These are phyloP conservation scores for Cylindrodendrum hubeiense DNA, from an alignment of 2,329 filamentous ascomycete genomes.

Conservation along the genomic window DNA sequence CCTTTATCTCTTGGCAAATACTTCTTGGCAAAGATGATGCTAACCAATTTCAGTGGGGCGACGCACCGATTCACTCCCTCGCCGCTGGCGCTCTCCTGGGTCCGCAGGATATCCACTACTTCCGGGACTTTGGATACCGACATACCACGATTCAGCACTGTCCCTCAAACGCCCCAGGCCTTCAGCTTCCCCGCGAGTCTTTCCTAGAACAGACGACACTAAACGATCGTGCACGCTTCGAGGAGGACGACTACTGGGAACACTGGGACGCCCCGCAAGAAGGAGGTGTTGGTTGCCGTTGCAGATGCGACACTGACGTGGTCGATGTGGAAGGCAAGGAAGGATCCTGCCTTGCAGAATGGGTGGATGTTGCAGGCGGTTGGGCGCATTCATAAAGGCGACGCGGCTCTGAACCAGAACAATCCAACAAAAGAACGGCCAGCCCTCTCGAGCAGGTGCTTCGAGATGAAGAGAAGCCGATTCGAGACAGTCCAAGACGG, in stretches of 20 bases:
- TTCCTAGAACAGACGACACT: constrained; percentile 85
- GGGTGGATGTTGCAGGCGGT: constrained; percentile 96
- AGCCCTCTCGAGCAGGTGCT: constrained; percentile 18
- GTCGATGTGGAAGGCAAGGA: constrained; percentile 98
- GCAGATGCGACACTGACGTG: constrained; percentile 96
- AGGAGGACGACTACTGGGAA: constrained; percentile 98
- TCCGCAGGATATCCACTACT: constrained; percentile 93
- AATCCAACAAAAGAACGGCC: constrained; percentile 8
- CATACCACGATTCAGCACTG: constrained; percentile 99
- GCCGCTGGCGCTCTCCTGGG: constrained; percentile 89
- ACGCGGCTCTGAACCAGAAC: neutral
- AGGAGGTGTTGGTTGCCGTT: constrained; percentile 96
- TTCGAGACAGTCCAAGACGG: constrained; percentile 9
- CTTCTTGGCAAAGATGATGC: constrained; percentile 22
- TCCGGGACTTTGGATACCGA: constrained; percentile 97
- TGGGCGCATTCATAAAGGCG: constrained; percentile 72
- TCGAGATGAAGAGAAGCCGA: constrained; percentile 8
- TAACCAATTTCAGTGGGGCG: constrained; percentile 81
- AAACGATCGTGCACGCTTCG: constrained; percentile 85
- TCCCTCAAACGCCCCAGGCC: constrained; percentile 91
- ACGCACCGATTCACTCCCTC: constrained; percentile 97
- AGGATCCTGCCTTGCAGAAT: constrained; percentile 93
- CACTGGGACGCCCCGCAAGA: constrained; percentile 88
- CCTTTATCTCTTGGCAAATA: constrained; percentile 5
- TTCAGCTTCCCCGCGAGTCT: constrained; percentile 84